A percentile compares a stretch with the other conserved stretches of the same genome.
Evolutionary conservation across 108 stramenopile species (phyloP).

Genomic region (Discostella stelligeroides): DNA sequence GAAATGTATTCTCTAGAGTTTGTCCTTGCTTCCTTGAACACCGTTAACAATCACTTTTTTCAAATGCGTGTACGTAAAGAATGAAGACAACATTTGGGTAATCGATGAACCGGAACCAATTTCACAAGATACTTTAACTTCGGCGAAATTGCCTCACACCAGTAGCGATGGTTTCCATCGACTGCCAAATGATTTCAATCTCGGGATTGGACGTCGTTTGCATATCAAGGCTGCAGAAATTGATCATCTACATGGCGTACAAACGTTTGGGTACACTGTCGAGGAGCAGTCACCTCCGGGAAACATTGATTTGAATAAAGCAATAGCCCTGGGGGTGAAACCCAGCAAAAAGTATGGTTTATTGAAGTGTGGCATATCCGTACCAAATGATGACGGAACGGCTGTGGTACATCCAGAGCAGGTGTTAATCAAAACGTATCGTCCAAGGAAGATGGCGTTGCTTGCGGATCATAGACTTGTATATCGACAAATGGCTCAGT

Average conservation of each 20-base stretch:
- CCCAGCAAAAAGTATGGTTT: constrained; percentile 67
- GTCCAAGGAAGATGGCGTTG: constrained; percentile 68
- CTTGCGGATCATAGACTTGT: constrained; percentile 73
- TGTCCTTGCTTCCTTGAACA: not conserved
- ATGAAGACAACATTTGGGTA: constrained; percentile 68
- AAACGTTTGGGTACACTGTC: constrained; percentile 81
- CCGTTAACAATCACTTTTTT: not conserved
- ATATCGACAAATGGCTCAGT: constrained; percentile 58
- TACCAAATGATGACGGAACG: constrained; percentile 62
- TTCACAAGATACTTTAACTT: not conserved
- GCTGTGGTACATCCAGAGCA: constrained; percentile 60
- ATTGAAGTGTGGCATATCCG: constrained; percentile 73
- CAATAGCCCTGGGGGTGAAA: constrained; percentile 60
- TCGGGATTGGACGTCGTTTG: constrained; percentile 20
- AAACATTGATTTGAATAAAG: constrained; percentile 69
- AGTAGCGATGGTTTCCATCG: constrained; percentile 18
- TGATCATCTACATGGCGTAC: constrained; percentile 73
- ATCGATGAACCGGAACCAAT: constrained; percentile 51
- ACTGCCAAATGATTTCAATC: constrained; percentile 35
- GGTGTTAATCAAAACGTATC: constrained; percentile 49
- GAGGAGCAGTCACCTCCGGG: constrained; percentile 70
- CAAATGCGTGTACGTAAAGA: constrained; percentile 5
- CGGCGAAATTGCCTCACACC: not conserved
- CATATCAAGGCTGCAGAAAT: constrained; percentile 79
- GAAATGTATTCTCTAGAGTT: not conserved